phyloP scores from a whole-genome alignment of 2,329 filamentous ascomycete genomes.

The Scytalidium sp. region DNA sequence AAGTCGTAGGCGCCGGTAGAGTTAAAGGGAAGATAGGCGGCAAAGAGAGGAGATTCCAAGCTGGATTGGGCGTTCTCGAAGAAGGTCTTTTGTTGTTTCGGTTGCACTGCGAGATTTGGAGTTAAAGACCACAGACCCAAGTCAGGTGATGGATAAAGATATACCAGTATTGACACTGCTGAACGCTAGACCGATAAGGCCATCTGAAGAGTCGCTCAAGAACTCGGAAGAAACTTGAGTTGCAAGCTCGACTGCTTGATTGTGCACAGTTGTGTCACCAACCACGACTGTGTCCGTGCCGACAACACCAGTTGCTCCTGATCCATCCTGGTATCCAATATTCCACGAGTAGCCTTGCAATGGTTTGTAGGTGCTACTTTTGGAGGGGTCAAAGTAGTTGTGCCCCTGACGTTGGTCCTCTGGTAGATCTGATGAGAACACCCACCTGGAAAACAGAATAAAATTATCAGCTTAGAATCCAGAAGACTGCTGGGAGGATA shows the following conservation, averaged over 20 bases:
- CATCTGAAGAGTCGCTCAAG: slow-evolving; percentile 39
- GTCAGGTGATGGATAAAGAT: neutral
- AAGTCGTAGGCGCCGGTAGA: slow-evolving; percentile 50
- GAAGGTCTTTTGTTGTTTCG: slow-evolving; percentile 24
- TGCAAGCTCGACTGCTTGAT: slow-evolving; percentile 29
- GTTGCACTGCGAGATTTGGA: slow-evolving; percentile 13
- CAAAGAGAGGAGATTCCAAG: slow-evolving; percentile 45
- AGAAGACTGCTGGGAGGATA: neutral
- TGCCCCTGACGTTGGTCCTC: slow-evolving; percentile 13
- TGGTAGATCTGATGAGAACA: slow-evolving; percentile 24
- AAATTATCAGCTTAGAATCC: neutral
- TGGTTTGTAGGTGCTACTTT: slow-evolving; percentile 20
- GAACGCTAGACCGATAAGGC: slow-evolving; percentile 58
- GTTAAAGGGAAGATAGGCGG: slow-evolving; percentile 47
- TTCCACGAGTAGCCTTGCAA: slow-evolving; percentile 23
- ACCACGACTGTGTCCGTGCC: slow-evolving; percentile 30
- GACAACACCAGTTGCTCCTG: slow-evolving; percentile 27
- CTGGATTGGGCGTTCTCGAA: slow-evolving; percentile 26
- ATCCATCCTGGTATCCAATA: slow-evolving; percentile 32
- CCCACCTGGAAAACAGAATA: slow-evolving; percentile 17
- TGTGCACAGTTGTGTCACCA: slow-evolving; percentile 25
- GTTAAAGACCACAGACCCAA: neutral
- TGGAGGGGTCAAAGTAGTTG: slow-evolving; percentile 18
- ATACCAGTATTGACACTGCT: slow-evolving; percentile 26
- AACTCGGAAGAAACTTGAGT: slow-evolving; percentile 26